A percentile compares a stretch with the other conserved stretches of the same genome.
Evolutionary conservation across 768 basidiomycete species (phyloP).

Genomic region (Collybiopsis luxurians): DNA sequence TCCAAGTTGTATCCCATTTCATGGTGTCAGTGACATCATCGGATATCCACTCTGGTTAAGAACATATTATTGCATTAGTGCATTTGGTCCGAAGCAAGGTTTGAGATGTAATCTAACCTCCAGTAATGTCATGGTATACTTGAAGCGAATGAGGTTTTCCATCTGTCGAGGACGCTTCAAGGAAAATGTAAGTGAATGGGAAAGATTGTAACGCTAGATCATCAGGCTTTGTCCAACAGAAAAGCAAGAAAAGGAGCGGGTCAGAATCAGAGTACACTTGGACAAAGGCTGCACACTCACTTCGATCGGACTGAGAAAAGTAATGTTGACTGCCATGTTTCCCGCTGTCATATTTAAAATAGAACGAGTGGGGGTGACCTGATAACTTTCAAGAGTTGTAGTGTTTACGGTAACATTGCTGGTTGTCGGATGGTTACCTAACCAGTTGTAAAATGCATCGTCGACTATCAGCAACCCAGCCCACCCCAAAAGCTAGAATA

Average conservation of each 20-base stretch:
- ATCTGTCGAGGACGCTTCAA: slow-evolving; percentile 22
- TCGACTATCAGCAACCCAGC: slow-evolving; percentile 12
- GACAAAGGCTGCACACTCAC: not conserved
- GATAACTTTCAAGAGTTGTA: slow-evolving; percentile 1
- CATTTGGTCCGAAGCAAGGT: not conserved
- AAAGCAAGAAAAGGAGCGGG: not conserved
- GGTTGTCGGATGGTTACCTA: slow-evolving; percentile 12
- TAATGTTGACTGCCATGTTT: slow-evolving; percentile 45
- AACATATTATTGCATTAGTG: not conserved
- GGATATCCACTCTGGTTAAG: slow-evolving; percentile 5
- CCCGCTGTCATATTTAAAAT: slow-evolving; percentile 50
- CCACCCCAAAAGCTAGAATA: too few relatives aligned
- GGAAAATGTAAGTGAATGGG: slow-evolving; percentile 27
- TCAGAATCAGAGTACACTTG: not conserved
- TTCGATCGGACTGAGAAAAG: slow-evolving; percentile 42
- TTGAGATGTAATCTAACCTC: slow-evolving; percentile 16
- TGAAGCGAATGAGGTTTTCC: slow-evolving; percentile 21
- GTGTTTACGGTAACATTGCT: not conserved
- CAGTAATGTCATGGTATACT: slow-evolving; percentile 26
- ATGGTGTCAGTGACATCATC: slow-evolving; percentile 2
- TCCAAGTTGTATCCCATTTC: slow-evolving; percentile 10
- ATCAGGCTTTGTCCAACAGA: slow-evolving; percentile 1
- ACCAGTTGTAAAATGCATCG: slow-evolving; percentile 8
- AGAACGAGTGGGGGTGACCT: slow-evolving; percentile 16
- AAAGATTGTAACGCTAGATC: slow-evolving; percentile 26